These are phyloP conservation scores for Gleditsia sinensis DNA, from an alignment of 306 rosid species.

Conservation along the genomic window DNA sequence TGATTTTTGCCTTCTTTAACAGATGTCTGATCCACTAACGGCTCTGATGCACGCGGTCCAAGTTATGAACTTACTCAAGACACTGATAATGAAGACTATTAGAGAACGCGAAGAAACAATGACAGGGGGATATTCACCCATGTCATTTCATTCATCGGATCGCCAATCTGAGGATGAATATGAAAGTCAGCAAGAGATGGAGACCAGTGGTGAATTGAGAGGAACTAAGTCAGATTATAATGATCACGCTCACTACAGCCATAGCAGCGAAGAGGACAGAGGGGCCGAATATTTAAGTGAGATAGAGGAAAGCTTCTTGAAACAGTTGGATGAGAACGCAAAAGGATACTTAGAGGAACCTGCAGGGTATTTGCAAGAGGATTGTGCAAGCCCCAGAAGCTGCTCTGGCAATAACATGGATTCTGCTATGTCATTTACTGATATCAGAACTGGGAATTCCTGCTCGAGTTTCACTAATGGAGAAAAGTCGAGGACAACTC, in stretches of 20 bases:
- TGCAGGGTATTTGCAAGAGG: slow-evolving; percentile 34
- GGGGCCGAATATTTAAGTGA: slow-evolving; percentile 53
- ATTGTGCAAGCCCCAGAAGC: slow-evolving; percentile 47
- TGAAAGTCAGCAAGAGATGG: slow-evolving; percentile 81
- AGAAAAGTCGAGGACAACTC: slow-evolving; percentile 44
- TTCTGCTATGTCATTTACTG: slow-evolving; percentile 45
- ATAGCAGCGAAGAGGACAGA: slow-evolving; percentile 54
- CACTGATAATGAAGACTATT: slow-evolving; percentile 73
- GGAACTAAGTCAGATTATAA: slow-evolving; percentile 53
- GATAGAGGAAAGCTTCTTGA: slow-evolving; percentile 69
- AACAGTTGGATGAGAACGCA: slow-evolving; percentile 52
- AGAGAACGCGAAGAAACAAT: slow-evolving; percentile 75
- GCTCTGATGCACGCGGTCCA: slow-evolving; percentile 99
- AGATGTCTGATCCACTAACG: slow-evolving; percentile 99
- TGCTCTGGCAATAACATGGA: slow-evolving; percentile 47
- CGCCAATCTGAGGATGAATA: slow-evolving; percentile 65
- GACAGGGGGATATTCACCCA: slow-evolving; percentile 64
- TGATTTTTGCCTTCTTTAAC: slow-evolving; percentile 30
- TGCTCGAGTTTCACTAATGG: slow-evolving; percentile 44
- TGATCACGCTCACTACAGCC: slow-evolving; percentile 48
- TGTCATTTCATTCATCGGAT: slow-evolving; percentile 77
- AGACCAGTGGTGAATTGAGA: slow-evolving; percentile 60
- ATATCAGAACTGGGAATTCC: slow-evolving; percentile 51
- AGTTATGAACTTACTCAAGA: slow-evolving; percentile 95
- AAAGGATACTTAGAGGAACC: slow-evolving; percentile 43